Conservation (phyloP, 495 filamentous ascomycete species). For the Penicillium pulvis region DNA sequence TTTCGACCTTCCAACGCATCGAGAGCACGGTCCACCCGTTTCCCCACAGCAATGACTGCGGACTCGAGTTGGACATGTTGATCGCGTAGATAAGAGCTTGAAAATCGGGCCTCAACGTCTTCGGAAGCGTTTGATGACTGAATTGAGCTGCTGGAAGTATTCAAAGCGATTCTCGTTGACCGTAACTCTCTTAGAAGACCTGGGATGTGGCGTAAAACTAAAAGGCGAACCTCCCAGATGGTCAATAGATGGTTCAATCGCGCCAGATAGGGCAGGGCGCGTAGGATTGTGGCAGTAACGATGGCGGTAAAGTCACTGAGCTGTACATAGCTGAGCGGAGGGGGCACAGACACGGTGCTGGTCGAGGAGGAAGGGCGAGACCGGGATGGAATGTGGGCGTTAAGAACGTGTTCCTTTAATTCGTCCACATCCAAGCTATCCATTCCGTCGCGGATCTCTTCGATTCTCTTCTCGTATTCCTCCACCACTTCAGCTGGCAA, state of each 20-base stretch:
- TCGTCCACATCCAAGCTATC: slow-evolving; percentile 84
- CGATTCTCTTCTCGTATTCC: slow-evolving; percentile 70
- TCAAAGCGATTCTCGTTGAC: slow-evolving; percentile 61
- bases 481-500: slow-evolving; percentile 61
- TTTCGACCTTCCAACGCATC: slow-evolving; percentile 79
- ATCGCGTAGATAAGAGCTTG: slow-evolving; percentile 58
- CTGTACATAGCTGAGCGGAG: slow-evolving; percentile 55
- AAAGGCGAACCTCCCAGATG: slow-evolving; percentile 74
- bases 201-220: slow-evolving; percentile 72
- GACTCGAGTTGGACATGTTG: slow-evolving; percentile 65
- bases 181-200: slow-evolving; percentile 66
- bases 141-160: slow-evolving; percentile 63
- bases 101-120: slow-evolving; percentile 25
- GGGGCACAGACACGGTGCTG: slow-evolving; percentile 53
- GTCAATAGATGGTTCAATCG: slow-evolving; percentile 67
- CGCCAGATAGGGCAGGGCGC: slow-evolving; percentile 81
- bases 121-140: slow-evolving; percentile 28
- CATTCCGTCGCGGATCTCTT: slow-evolving; percentile 75
- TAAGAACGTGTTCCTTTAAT: slow-evolving; percentile 84
- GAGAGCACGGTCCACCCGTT: slow-evolving; percentile 76
- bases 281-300: slow-evolving; percentile 83
- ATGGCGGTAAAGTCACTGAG: slow-evolving; percentile 87
- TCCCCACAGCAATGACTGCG: slow-evolving; percentile 70
- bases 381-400: slow-evolving; percentile 66
- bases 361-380: slow-evolving; percentile 58